Evolutionary conservation across 345 rosid species (phyloP).

Genomic region (Lenwebbia sp.): DNA sequence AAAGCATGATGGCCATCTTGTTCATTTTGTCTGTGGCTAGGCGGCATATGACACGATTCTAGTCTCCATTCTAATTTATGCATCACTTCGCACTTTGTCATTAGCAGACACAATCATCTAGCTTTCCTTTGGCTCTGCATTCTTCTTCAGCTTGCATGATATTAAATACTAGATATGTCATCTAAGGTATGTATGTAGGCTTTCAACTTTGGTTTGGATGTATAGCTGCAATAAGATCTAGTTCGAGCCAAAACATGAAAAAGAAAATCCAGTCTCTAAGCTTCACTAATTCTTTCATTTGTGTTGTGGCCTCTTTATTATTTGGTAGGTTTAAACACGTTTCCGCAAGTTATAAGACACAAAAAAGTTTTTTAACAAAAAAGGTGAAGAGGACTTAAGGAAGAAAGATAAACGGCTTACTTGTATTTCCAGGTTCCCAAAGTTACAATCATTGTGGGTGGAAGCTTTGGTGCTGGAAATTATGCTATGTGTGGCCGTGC

Average conservation of each 20-base stretch:
- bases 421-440: conserved; percentile 58
- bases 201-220: neutral
- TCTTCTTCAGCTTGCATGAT: neutral
- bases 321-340: neutral
- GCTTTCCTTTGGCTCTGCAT: neutral
- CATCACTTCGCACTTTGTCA: neutral
- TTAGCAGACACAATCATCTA: neutral
- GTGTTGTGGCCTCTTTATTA: neutral
- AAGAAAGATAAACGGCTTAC: neutral
- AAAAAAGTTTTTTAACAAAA: neutral
- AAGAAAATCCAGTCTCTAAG: neutral
- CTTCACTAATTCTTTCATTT: neutral
- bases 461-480: conserved; percentile 98
- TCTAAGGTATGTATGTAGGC: neutral
- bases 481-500: conserved; percentile 99
- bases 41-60: neutral
- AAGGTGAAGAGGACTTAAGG: neutral
- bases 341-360: neutral
- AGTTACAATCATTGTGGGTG: conserved; percentile 76
- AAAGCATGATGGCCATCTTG: neutral
- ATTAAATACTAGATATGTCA: neutral
- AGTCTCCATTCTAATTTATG: neutral
- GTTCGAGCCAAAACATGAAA: neutral
- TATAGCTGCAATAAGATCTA: neutral
- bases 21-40: neutral